Evolutionary conservation across 345 rosid species (phyloP).

Genomic region (Dipteronia dyeriana): DNA sequence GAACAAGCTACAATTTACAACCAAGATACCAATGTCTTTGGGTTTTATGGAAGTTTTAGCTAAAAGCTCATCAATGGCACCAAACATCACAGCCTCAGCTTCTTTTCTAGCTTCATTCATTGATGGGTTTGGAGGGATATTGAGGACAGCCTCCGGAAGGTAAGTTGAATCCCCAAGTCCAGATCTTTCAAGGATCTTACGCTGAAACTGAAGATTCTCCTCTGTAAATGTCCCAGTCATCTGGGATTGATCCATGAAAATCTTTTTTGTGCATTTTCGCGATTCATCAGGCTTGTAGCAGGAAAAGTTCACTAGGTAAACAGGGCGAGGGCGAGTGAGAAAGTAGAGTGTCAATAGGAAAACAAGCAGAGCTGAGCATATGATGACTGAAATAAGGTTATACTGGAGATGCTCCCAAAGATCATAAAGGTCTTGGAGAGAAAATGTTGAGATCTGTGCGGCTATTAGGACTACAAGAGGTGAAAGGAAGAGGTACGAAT

Average conservation of each 20-base stretch:
- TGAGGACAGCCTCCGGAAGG: conserved; percentile 55
- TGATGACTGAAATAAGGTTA: conserved; percentile 45
- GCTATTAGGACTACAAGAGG: conserved; percentile 50
- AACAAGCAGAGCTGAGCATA: conserved; percentile 49
- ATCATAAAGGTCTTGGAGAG: conserved; percentile 34
- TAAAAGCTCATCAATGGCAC: conserved; percentile 58
- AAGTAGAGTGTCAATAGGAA: conserved; percentile 44
- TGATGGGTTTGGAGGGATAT: conserved; percentile 48
- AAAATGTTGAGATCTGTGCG: conserved; percentile 43
- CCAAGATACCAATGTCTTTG: conserved; percentile 54
- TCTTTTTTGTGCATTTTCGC: conserved; percentile 40
- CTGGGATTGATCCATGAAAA: conserved; percentile 48
- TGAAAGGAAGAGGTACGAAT: conserved; percentile 61
- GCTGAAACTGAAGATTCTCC: conserved; percentile 56
- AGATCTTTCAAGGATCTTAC: conserved; percentile 51
- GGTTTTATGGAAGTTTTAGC: conserved; percentile 45
- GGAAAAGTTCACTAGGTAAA: conserved; percentile 52
- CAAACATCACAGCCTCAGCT: conserved; percentile 59
- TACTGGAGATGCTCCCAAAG: conserved; percentile 56
- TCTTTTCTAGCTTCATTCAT: conserved; percentile 60
- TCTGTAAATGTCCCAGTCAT: conserved; percentile 47
- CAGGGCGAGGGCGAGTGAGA: conserved; percentile 53
- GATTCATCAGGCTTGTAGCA: conserved; percentile 53
- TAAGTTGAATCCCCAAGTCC: conserved; percentile 65
- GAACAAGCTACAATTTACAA: conserved; percentile 61